A percentile compares a stretch with the other conserved stretches of the same genome.
phyloP scores from a whole-genome alignment of 106 monocot genomes.

The Amphibolis antarctica region DNA sequence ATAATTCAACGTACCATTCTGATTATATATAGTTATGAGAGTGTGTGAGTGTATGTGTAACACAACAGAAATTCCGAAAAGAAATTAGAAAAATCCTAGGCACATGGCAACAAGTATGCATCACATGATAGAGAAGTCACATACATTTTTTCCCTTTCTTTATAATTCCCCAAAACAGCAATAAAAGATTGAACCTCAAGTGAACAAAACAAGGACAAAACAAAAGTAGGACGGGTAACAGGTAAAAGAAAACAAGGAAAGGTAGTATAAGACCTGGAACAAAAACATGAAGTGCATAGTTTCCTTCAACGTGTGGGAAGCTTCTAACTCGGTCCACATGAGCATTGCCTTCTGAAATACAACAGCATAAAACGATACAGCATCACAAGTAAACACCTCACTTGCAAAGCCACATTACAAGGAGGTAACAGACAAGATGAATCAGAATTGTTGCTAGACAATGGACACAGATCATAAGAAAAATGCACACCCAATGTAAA shows the following conservation, averaged over 20 bases:
- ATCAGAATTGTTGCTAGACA: background rate
- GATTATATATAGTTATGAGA: too few relatives aligned
- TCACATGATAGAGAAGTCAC: too few relatives aligned
- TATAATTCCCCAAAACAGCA: too few relatives aligned
- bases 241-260: background rate
- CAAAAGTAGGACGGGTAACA: background rate
- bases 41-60: too few relatives aligned
- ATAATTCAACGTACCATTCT: too few relatives aligned
- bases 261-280: conserved; percentile 46
- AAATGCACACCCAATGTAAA: too few relatives aligned
- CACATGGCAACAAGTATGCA: too few relatives aligned
- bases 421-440: background rate
- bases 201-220: too few relatives aligned
- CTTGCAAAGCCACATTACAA: background rate
- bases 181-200: too few relatives aligned
- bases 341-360: background rate
- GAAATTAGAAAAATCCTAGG: too few relatives aligned
- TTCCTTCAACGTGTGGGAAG: conserved; percentile 90
- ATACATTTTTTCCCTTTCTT: too few relatives aligned
- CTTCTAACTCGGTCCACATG: conserved; percentile 53
- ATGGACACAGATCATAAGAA: background rate
- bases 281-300: conserved; percentile 85
- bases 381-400: background rate
- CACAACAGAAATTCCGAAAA: too few relatives aligned
- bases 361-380: background rate